These are phyloP conservation scores for Tagetes erecta DNA, from an alignment of 129 eudicot genomes.

Conservation along the genomic window DNA sequence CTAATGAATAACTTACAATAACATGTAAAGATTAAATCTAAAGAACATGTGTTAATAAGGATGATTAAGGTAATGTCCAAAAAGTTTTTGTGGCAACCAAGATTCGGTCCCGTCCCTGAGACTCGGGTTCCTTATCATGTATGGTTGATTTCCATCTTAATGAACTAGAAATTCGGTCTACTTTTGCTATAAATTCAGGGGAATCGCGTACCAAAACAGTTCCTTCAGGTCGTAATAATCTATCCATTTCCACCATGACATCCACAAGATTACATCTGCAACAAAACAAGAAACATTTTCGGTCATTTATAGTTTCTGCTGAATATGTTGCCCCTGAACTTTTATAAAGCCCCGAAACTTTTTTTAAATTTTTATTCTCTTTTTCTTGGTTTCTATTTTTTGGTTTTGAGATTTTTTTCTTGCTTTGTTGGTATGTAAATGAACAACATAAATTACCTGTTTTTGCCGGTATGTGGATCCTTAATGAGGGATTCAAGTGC, in stretches of 20 bases:
- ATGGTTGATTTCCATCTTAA: slow-evolving; percentile 62
- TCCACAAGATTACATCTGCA: slow-evolving; percentile 86
- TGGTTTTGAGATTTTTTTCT: no score
- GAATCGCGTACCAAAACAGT: slow-evolving; percentile 80
- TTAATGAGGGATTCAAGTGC: slow-evolving; percentile 73
- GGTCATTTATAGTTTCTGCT: no score
- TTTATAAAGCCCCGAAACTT: no score
- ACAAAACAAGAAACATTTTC: background rate
- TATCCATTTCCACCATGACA: slow-evolving; percentile 82
- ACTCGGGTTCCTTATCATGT: slow-evolving; percentile 77
- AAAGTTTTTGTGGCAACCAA: slow-evolving; percentile 71
- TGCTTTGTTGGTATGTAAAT: background rate
- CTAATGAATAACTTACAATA: slow-evolving; percentile 32
- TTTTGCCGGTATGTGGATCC: slow-evolving; percentile 69
- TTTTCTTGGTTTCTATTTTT: no score
- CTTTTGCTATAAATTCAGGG: slow-evolving; percentile 67
- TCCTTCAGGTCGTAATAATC: slow-evolving; percentile 81
- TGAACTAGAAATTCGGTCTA: slow-evolving; percentile 59
- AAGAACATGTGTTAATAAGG: slow-evolving; percentile 36
- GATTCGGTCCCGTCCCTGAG: slow-evolving; percentile 64
- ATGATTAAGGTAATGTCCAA: slow-evolving; percentile 59
- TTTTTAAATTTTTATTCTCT: no score
- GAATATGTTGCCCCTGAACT: no score
- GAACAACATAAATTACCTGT: slow-evolving; percentile 48
- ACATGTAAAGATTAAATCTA: slow-evolving; percentile 24